These are phyloP conservation scores for Toxoplasma gondii DNA, from an alignment of 169 alveolate species.

Conservation along the genomic window DNA sequence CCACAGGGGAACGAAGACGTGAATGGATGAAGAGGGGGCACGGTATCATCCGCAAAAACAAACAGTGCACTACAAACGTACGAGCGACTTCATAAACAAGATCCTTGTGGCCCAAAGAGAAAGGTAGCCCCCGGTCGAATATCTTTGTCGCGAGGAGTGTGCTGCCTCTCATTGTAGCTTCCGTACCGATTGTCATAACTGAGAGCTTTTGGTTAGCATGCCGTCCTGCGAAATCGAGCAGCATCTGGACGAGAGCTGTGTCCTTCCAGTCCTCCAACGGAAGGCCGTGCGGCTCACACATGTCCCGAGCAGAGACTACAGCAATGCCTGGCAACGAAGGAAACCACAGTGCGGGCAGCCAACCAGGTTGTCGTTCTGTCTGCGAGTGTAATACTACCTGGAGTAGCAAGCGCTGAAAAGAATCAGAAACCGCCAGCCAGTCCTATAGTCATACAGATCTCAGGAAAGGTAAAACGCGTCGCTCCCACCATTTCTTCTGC, in stretches of 20 bases:
- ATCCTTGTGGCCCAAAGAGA: no score
- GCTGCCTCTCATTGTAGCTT: no score
- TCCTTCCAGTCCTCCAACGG: constrained; percentile 68
- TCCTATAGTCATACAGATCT: no score
- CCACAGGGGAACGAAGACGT: neutral
- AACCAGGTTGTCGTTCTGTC: no score
- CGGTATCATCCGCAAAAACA: no score
- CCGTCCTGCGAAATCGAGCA: constrained; percentile 47
- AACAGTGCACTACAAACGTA: no score
- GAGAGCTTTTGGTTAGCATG: constrained; percentile 58
- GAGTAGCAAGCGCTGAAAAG: neutral
- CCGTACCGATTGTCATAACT: constrained; percentile 62
- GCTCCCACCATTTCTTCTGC: no score
- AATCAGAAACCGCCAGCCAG: neutral
- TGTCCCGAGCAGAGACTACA: constrained; percentile 61
- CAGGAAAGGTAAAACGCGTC: no score
- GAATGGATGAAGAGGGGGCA: no score
- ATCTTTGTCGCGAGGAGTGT: no score
- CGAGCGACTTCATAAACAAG: no score
- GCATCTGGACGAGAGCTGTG: constrained; percentile 59
- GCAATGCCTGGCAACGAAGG: constrained; percentile 42
- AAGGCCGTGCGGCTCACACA: constrained; percentile 67
- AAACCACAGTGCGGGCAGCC: neutral
- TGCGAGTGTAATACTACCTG: neutral
- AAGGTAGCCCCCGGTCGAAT: no score